Conservation (phyloP, 2,329 filamentous ascomycete genomes). For the Huntiella omanensis region DNA sequence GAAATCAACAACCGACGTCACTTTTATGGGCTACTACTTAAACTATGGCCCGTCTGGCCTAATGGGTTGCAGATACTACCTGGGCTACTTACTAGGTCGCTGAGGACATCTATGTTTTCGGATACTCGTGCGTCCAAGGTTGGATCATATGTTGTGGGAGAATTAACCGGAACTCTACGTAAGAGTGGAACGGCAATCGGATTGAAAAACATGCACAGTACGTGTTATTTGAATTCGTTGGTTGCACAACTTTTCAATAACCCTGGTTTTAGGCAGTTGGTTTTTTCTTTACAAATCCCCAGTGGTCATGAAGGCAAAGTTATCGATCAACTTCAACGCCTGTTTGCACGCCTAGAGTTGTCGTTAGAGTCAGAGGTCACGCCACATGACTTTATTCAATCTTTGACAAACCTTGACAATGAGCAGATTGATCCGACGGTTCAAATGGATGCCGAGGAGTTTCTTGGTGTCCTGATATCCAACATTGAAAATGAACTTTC, state of each 20-base stretch:
- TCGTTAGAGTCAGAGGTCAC: conserved; percentile 57
- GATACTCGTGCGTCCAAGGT: too few relatives aligned
- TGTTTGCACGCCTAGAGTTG: conserved; percentile 78
- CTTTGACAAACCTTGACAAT: conserved; percentile 69
- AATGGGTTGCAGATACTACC: too few relatives aligned
- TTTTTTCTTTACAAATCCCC: conserved; percentile 44
- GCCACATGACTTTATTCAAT: conserved; percentile 50
- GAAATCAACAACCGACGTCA: too few relatives aligned
- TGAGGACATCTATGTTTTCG: too few relatives aligned
- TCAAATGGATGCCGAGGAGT: conserved; percentile 98
- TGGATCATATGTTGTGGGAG: too few relatives aligned
- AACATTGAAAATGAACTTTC: conserved; percentile 71
- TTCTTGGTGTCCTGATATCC: conserved; percentile 86
- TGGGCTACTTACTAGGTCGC: too few relatives aligned
- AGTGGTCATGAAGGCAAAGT: conserved; percentile 45
- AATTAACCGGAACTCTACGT: too few relatives aligned
- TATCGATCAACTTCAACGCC: conserved; percentile 55
- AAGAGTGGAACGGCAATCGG: conserved; percentile 28
- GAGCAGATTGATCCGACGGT: conserved; percentile 65
- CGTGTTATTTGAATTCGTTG: conserved; percentile 91
- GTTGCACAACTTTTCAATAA: conserved; percentile 97
- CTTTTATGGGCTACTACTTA: too few relatives aligned
- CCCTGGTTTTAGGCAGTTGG: conserved; percentile 64
- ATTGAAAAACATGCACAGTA: conserved; percentile 80
- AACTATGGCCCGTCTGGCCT: too few relatives aligned